Conservation (phyloP, 129 eudicot genomes). For the Calendula officinalis region DNA sequence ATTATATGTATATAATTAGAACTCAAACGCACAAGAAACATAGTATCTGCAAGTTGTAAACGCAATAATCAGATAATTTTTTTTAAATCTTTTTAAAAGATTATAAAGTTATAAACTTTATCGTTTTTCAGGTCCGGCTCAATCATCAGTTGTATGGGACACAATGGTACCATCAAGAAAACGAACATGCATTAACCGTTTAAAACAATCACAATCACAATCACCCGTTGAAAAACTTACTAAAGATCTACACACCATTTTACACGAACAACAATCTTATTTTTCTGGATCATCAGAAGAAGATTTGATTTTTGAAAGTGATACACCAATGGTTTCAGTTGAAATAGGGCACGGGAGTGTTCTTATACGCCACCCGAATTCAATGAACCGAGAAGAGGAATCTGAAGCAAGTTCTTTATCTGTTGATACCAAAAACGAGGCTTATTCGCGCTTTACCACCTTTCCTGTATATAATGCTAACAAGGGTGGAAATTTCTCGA, state of each 20-base stretch:
- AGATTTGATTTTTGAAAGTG: slow-evolving; percentile 79
- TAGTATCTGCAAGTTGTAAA: too few relatives aligned
- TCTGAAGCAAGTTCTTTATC: slow-evolving; percentile 97
- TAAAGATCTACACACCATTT: slow-evolving; percentile 67
- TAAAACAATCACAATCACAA: slow-evolving; percentile 35
- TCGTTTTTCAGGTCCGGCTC: slow-evolving; percentile 63
- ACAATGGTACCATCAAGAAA: slow-evolving; percentile 80
- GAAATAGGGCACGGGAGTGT: slow-evolving; percentile 98
- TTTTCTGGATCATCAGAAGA: slow-evolving; percentile 83
- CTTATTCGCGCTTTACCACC: slow-evolving; percentile 52
- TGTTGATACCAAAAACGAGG: slow-evolving; percentile 70
- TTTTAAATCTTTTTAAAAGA: too few relatives aligned
- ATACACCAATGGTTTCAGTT: slow-evolving; percentile 94
- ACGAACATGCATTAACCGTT: slow-evolving; percentile 70
- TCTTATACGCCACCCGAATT: slow-evolving; percentile 80
- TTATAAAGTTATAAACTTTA: neutral
- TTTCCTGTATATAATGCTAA: slow-evolving; percentile 42
- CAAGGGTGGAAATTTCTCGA: slow-evolving; percentile 41
- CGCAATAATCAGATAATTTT: too few relatives aligned
- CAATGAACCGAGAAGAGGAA: slow-evolving; percentile 80
- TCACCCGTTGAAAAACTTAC: slow-evolving; percentile 92
- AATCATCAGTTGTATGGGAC: slow-evolving; percentile 78
- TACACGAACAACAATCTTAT: slow-evolving; percentile 78
- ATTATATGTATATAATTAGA: too few relatives aligned
- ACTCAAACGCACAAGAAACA: too few relatives aligned